These are phyloP conservation scores for Filosporella fistucella DNA, from an alignment of 495 filamentous ascomycete genomes.

Conservation along the genomic window DNA sequence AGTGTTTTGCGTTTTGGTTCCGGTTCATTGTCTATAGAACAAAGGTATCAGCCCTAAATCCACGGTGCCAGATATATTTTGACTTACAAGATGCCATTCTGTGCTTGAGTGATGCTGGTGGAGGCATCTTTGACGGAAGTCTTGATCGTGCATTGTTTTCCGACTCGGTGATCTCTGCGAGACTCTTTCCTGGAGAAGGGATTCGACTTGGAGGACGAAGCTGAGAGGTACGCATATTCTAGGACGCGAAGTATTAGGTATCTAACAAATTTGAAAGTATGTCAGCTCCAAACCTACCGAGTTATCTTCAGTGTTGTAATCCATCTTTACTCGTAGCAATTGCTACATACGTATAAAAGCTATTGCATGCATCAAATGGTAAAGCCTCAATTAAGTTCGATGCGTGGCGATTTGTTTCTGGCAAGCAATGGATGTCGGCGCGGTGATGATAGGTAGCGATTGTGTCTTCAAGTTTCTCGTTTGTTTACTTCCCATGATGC, in stretches of 20 bases:
- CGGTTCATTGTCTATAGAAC: conserved; percentile 31
- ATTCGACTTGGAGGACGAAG: conserved; percentile 28
- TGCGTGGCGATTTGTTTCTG: background rate
- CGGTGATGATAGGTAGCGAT: too few relatives aligned
- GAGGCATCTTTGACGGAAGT: conserved; percentile 40
- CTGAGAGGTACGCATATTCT: conserved; percentile 20
- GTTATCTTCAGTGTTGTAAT: conserved; percentile 20
- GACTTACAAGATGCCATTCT: too few relatives aligned
- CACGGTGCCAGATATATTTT: too few relatives aligned
- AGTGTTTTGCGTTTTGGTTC: conserved; percentile 55
- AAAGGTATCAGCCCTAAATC: too few relatives aligned
- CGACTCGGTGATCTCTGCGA: conserved; percentile 59
- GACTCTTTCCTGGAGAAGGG: conserved; percentile 27
- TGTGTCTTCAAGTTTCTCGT: background rate
- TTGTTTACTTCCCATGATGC: background rate
- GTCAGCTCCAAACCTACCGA: conserved; percentile 8
- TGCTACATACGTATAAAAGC: conserved; percentile 14
- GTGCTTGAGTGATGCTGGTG: conserved; percentile 33
- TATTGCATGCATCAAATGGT: conserved; percentile 14
- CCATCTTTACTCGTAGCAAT: conserved; percentile 18
- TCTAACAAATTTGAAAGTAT: background rate
- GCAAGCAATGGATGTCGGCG: background rate
- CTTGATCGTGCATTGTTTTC: conserved; percentile 64
- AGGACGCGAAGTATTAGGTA: conserved; percentile 4
- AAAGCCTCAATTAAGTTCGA: background rate